Base-by-base conservation (phyloP, 2,329 filamentous ascomycete species). In the Alternaria gansuensis region DNA sequence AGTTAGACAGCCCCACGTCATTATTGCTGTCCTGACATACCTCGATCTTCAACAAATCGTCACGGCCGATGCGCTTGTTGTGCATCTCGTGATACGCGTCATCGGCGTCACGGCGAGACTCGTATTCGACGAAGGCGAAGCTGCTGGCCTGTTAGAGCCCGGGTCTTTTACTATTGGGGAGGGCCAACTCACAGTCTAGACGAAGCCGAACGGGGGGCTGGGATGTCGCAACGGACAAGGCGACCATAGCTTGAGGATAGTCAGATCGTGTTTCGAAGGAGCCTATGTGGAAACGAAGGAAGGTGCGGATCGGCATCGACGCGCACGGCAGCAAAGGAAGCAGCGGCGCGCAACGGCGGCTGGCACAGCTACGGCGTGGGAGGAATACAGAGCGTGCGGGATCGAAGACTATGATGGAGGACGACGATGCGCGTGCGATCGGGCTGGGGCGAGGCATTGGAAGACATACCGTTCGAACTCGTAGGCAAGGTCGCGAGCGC, bases 21-120 rank as follows among this genome's bases (percentile, higher is more conserved):
- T 40, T 14, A 24, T 13, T 14, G 10, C 10, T 34, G 26, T 14
- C 23, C 34, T 39, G 29, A 69, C 54, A 55, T 86, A 97, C 95
- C 87, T 99, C 95, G 68, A 99, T 98, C 84, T 99, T 99, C 82
- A 99, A 79, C 60, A 97, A 83, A 74, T 99, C 95, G 76, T 99
- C 95, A 64, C 94, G 90, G 46, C 93, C 93, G 71, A 99, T 93
- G 68, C 94, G 92, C 87, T 97, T 97, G 84, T 98, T 98, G 78
- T 99, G 95, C 95, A 99, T 99, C 83, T 99, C 95, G 79, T 99
- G 92, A 78, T 99, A 99, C 46, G 95, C 95, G 82, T 99, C 95
- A 79, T 99, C 95, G 65, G 95, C 93, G 84, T 99, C 95, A 71
- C 95, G 93, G 73, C 94, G 92, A 79, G 93, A 96, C 83, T 99